Conservation (phyloP, 2,329 filamentous ascomycete species). For the Neoscytalidium dimidiatum region DNA sequence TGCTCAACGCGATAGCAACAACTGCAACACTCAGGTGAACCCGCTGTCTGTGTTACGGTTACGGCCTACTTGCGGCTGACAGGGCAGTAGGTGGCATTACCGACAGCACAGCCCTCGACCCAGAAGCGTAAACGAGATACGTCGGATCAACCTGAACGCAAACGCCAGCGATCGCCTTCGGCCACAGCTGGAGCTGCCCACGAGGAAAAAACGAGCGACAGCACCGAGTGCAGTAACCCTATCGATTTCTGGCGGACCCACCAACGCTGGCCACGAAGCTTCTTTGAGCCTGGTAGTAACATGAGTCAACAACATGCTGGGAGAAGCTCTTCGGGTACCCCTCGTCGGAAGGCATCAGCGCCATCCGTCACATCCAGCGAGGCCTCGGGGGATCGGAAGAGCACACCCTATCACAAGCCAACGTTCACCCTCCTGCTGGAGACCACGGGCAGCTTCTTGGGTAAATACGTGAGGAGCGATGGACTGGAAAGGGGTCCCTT, state of each 20-base stretch:
- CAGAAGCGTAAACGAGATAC: not conserved
- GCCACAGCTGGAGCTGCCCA: not conserved
- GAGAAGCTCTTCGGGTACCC: not conserved
- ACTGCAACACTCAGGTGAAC: not conserved
- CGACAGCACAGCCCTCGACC: not conserved
- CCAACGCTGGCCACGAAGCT: not conserved
- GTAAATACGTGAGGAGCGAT: too few species aligned
- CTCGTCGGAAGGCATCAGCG: not conserved
- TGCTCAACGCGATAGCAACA: not conserved
- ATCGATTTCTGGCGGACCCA: slow-evolving; percentile 9
- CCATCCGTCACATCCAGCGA: not conserved
- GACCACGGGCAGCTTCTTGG: too few species aligned
- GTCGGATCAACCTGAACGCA: not conserved
- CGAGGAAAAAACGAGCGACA: not conserved
- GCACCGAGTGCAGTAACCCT: not conserved
- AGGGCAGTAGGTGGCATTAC: not conserved
- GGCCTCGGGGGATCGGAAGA: slow-evolving; percentile 21
- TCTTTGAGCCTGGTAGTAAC: not conserved
- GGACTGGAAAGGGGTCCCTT: too few species aligned
- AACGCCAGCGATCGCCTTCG: not conserved
- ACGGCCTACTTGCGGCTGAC: not conserved
- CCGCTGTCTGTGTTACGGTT: not conserved
- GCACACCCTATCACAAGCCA: slow-evolving; percentile 26
- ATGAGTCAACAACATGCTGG: not conserved
- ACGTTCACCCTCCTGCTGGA: slow-evolving; percentile 39